Conservation (phyloP, 1,284 basidiomycete genomes). For the Chondrostereum purpureum region DNA sequence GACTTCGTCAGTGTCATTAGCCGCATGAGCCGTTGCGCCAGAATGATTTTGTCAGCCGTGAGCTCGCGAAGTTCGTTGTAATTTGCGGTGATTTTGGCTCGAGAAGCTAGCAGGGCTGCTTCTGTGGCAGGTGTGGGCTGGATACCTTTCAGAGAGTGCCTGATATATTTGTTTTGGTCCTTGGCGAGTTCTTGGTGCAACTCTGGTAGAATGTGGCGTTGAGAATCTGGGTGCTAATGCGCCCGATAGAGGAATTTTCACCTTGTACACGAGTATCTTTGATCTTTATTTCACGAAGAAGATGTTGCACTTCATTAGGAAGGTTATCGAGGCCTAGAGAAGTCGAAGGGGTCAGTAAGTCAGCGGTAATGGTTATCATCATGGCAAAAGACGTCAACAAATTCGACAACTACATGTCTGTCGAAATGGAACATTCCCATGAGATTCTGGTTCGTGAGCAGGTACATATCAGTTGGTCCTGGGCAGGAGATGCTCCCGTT, state of each 20-base stretch:
- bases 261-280: constrained; percentile 48
- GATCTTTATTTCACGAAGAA: constrained; percentile 67
- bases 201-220: constrained; percentile 21
- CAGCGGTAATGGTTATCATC: neutral
- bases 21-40: constrained; percentile 48
- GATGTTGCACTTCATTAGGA: constrained; percentile 62
- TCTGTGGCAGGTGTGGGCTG: neutral
- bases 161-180: constrained; percentile 52
- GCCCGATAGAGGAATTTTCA: too few relatives aligned
- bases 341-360: neutral
- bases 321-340: constrained; percentile 63
- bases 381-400: too few relatives aligned
- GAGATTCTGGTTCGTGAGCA: too few relatives aligned
- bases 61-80: constrained; percentile 50
- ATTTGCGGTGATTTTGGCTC: constrained; percentile 41
- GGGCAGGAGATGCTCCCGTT: too few relatives aligned
- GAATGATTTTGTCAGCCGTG: constrained; percentile 44
- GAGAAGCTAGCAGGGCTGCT: constrained; percentile 23
- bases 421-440: too few relatives aligned
- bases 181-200: constrained; percentile 51
- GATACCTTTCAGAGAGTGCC: constrained; percentile 36
- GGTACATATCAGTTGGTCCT: too few relatives aligned
- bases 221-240: neutral
- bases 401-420: too few relatives aligned
- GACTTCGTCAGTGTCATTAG: constrained; percentile 47